phyloP scores from a whole-genome alignment of 164 flowering plant species.

The Vitis cinerea region DNA sequence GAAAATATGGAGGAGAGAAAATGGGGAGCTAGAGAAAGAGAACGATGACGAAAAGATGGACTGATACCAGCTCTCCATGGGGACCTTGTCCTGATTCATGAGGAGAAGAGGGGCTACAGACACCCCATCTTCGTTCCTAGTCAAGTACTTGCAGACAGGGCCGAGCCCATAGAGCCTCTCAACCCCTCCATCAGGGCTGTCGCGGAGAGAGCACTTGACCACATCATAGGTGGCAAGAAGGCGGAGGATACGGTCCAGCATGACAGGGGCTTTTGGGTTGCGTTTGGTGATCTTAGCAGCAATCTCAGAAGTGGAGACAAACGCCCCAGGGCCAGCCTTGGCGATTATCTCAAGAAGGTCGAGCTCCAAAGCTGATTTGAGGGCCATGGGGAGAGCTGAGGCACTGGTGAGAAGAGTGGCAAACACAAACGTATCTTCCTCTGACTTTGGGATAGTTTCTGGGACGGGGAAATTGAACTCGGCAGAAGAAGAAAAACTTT shows the following conservation, averaged over 20 bases:
- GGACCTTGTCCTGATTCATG: conserved; percentile 86
- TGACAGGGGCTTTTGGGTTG: conserved; percentile 61
- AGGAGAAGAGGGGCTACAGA: conserved; percentile 59
- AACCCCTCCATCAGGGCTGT: conserved; percentile 39
- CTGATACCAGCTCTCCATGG: conserved; percentile 88
- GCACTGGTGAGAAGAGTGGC: conserved; percentile 67
- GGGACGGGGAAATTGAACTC: conserved; percentile 33
- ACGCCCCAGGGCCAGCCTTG: conserved; percentile 49
- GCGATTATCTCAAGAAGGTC: conserved; percentile 69
- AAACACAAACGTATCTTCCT: conserved; percentile 45
- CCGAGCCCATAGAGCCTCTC: conserved; percentile 74
- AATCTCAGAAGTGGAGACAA: conserved; percentile 51
- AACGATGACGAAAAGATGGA: not conserved
- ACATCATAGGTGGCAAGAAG: conserved; percentile 64
- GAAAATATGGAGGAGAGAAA: too few relatives aligned
- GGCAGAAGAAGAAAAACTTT: too few relatives aligned
- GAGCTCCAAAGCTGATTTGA: conserved; percentile 72
- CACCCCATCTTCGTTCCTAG: conserved; percentile 70
- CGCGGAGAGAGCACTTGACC: conserved; percentile 41
- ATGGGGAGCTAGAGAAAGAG: not conserved
- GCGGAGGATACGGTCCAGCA: conserved; percentile 79
- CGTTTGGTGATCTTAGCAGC: conserved; percentile 50
- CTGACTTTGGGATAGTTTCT: conserved; percentile 10
- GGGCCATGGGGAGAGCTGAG: conserved; percentile 70
- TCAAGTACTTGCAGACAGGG: conserved; percentile 72